Base-by-base conservation (phyloP, 169 alveolate species). In the Plasmodium chabaudi region DNA sequence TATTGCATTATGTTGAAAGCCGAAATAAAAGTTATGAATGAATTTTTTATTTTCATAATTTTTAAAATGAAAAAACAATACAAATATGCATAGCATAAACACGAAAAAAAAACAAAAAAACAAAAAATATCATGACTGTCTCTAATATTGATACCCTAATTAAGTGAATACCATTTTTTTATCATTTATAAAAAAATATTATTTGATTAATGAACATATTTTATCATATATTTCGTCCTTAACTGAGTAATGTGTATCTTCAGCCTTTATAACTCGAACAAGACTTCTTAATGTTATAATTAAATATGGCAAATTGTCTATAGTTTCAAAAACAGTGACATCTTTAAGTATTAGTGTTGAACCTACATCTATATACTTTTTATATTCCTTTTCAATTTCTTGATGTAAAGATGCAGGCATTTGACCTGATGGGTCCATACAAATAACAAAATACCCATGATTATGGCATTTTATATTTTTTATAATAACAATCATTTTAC, bases 391-490 rank as follows among this genome's bases (percentile, higher is more conserved):
- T 61, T 82, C 84, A 19, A 82, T 72, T 61, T 82, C 90, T 59
- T 82, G 67, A 82, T 82, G 90, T 65, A 82, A 10, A 55, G 84
- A 82, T 9, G 90, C 90, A 21, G 90, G 84, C 90, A 82, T 82
- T 3, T 82, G 90, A 1, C 90, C 90, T 0, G 90, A 82, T 9
- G 90, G 90, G 2, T 82, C 90, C 90, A 82, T 82, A n/a, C 25
- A 70, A 5, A 82, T 49, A 9, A 82, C 34, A 49, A 82, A 82
- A 44, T 67, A 82, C 4, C 90, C 90, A 59, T 82, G 90, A 55
- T 23, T 82, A 2, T 68, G 74, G 39, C 90, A 82, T 34, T 46
- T 53, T 4, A 82, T 82, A 15, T 61, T 82, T 56, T 82, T 82
- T 2, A 82, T 71, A 1, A 82, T 9, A 19, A 82, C 72, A 19